phyloP scores from a whole-genome alignment of 257 asterid genomes.

The Jasminum sambac region DNA sequence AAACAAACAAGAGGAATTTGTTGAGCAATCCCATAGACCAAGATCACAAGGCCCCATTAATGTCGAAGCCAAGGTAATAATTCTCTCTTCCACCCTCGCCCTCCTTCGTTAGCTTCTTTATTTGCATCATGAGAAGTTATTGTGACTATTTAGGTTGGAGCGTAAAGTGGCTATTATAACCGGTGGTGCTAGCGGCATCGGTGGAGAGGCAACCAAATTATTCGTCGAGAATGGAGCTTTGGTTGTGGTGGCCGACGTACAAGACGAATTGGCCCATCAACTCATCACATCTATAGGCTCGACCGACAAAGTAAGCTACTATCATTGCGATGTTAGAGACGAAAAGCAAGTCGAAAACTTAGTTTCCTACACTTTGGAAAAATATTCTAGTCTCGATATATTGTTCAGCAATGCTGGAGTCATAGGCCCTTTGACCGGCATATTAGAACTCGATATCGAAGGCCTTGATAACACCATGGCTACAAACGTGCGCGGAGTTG shows the following conservation, averaged over 20 bases:
- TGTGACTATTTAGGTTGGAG: conserved; percentile 36
- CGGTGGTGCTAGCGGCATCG: conserved; percentile 82
- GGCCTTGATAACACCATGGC: conserved; percentile 46
- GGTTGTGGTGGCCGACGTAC: conserved; percentile 60
- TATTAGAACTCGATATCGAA: conserved; percentile 47
- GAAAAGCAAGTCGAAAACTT: conserved; percentile 56
- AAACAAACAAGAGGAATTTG: background rate
- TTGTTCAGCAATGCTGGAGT: conserved; percentile 67
- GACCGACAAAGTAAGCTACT: conserved; percentile 36
- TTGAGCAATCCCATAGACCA: background rate
- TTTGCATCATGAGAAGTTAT: conserved; percentile 2
- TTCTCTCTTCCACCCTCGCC: background rate
- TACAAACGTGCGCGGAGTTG: conserved; percentile 55
- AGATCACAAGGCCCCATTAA: background rate
- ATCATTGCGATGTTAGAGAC: conserved; percentile 60
- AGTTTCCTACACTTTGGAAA: conserved; percentile 36
- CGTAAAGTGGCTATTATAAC: conserved; percentile 73
- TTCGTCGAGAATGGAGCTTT: conserved; percentile 57
- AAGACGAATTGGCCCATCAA: conserved; percentile 41
- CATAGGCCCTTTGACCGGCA: conserved; percentile 38
- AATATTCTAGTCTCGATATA: conserved; percentile 46
- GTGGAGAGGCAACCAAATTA: conserved; percentile 50
- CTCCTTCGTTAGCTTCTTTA: background rate
- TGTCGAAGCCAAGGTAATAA: conserved; percentile 40
- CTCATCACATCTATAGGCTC: conserved; percentile 38